Base-by-base conservation (phyloP, 1,284 basidiomycete genomes). In the Trichosporon faecale region DNA sequence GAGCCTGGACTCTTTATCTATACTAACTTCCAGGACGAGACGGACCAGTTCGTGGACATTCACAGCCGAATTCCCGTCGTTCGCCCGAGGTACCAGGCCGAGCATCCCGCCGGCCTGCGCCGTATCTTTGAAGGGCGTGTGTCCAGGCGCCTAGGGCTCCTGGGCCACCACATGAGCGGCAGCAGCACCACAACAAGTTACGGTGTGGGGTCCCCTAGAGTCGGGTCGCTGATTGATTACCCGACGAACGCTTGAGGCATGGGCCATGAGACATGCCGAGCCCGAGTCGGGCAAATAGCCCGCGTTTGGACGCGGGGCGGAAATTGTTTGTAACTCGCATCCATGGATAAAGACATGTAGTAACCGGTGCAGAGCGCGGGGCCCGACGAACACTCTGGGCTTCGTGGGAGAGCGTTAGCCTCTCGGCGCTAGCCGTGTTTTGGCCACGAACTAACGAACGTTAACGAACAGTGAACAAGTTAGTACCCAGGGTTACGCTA, bases 1-100 rank as follows among this genome's bases (percentile, higher is more conserved):
- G 61, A 70, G 79, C 65, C 14, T 7, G 7, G 14, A 7, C 14
- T 25, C 14, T 16, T 3, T 11, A 31, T 16, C 1, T 27, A 40
- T 14, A n/a, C 64, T 68, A 60, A 68, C 57, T 55, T 3, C 33
- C 69, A 82, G 80, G 81, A 82, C 66, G 81, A 82, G 70, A 80
- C 79, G 5, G 81, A 82, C 71, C 78, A 79, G 57, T 82, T 77
- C 60, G 71, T 82, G 33, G 81, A 82, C 66, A 77, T 78, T 18
- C 78, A 80, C 46, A 80, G 77, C 75, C 66, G 73, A 66, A 71
- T 72, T 12, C 71, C 64, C n/a, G 57, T 72, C 12, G 49, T 73
- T 21, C 68, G 69, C 2, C 60, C 68, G 0, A 65, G 69, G 11
- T 67, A 69, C 66, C 44, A 65, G 2, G 29, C 71, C 9, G 63